phyloP scores from a whole-genome alignment of 106 monocot species.

The Platanthera guangdongensis region DNA sequence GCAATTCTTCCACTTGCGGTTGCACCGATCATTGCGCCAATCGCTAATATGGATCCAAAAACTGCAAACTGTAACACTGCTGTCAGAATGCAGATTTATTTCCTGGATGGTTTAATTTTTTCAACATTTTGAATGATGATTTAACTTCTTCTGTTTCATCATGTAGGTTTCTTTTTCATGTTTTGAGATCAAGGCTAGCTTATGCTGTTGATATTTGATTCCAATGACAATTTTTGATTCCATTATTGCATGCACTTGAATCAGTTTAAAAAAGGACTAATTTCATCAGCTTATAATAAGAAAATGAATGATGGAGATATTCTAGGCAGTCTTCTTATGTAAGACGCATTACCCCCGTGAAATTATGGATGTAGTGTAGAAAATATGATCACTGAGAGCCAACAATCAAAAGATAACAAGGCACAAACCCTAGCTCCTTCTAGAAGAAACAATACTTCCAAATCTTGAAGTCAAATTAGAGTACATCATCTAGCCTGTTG shows the following conservation, averaged over 20 bases:
- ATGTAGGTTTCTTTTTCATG: no score
- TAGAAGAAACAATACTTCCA: no score
- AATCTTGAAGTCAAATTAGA: no score
- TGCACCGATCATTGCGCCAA: constrained; percentile 2
- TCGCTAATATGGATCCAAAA: constrained; percentile 6
- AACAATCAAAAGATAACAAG: no score
- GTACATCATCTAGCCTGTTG: no score
- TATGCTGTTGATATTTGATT: neutral
- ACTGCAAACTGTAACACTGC: neutral
- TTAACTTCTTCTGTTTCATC: neutral
- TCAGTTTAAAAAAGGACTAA: neutral
- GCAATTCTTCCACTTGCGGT: constrained; percentile 4
- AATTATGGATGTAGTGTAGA: neutral
- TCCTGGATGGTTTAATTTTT: neutral
- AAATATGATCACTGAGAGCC: no score
- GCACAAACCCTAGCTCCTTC: no score
- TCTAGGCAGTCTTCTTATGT: neutral
- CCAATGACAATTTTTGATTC: neutral
- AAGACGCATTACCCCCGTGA: neutral
- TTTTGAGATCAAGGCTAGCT: no score
- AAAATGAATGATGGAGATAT: neutral
- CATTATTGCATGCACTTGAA: neutral
- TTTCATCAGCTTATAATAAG: neutral
- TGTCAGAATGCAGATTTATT: neutral
- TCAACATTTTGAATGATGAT: neutral